Evolutionary conservation across 805 yeast genomes (phyloP).

Genomic region (Wickerhamia fluorescens): DNA sequence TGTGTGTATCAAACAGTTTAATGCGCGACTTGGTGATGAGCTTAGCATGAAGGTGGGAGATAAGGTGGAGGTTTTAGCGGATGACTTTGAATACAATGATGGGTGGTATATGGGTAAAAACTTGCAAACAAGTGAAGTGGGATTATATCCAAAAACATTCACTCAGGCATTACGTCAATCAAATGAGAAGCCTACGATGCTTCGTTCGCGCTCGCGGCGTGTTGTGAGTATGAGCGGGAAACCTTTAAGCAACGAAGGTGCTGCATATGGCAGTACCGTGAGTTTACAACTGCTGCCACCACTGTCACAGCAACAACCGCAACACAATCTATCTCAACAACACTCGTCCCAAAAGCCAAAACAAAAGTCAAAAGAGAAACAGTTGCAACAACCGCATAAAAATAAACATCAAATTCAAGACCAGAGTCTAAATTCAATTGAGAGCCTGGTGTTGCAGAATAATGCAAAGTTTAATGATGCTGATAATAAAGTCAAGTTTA

Average conservation of each 20-base stretch:
- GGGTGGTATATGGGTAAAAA: constrained; percentile 96
- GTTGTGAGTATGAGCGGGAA: too few relatives aligned
- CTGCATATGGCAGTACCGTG: constrained; percentile 7
- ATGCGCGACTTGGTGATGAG: constrained; percentile 86
- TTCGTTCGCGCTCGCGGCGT: constrained; percentile 50
- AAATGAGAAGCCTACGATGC: constrained; percentile 17
- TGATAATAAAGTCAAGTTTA: constrained; percentile 34
- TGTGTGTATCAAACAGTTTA: constrained; percentile 77
- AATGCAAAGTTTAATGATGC: background rate
- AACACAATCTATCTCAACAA: background rate
- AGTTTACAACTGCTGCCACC: background rate
- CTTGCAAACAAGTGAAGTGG: constrained; percentile 63
- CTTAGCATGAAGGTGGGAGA: constrained; percentile 76
- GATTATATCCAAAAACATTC: constrained; percentile 86
- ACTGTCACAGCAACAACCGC: constrained; percentile 7
- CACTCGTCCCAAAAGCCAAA: constrained; percentile 1
- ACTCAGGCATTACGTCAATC: constrained; percentile 40
- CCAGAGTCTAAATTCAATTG: too few relatives aligned
- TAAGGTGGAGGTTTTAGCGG: constrained; percentile 79
- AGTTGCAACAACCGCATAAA: background rate
- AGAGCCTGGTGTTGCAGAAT: background rate
- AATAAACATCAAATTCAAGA: too few relatives aligned
- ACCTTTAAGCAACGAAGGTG: too few relatives aligned
- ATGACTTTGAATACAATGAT: constrained; percentile 88
- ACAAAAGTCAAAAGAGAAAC: background rate